phyloP scores from a whole-genome alignment of 768 basidiomycete species.

The Rhodocollybia butyracea region DNA sequence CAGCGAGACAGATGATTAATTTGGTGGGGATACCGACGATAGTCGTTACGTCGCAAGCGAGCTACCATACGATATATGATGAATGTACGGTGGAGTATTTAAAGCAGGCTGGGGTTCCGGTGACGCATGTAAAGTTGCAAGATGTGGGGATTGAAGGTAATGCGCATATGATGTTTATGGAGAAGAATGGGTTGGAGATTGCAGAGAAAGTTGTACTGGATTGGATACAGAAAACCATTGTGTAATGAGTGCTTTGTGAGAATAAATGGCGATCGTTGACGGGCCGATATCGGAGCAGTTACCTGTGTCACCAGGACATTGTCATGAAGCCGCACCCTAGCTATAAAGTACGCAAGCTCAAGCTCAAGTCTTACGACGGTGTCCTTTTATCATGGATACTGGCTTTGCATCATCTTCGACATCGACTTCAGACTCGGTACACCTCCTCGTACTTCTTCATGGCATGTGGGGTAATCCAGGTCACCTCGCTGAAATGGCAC shows the following conservation, averaged over 20 bases:
- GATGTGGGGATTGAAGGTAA: slow-evolving; percentile 32
- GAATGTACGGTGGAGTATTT: slow-evolving; percentile 30
- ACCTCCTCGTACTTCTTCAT: slow-evolving; percentile 51
- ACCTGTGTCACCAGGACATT: neutral
- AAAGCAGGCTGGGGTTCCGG: slow-evolving; percentile 28
- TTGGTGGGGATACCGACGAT: slow-evolving; percentile 32
- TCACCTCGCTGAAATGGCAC: slow-evolving; percentile 58
- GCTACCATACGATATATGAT: slow-evolving; percentile 36
- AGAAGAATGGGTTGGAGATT: slow-evolving; percentile 32
- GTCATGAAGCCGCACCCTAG: too few relatives aligned
- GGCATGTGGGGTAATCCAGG: slow-evolving; percentile 82
- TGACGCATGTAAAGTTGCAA: slow-evolving; percentile 27
- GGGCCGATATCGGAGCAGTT: too few relatives aligned
- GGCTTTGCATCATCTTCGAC: neutral
- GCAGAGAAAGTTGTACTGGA: slow-evolving; percentile 26
- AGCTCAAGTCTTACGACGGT: neutral
- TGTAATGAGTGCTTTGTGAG: too few relatives aligned
- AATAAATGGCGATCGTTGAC: too few relatives aligned
- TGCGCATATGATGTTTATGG: slow-evolving; percentile 40
- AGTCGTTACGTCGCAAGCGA: slow-evolving; percentile 31
- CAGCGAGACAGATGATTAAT: slow-evolving; percentile 27
- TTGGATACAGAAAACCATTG: slow-evolving; percentile 23
- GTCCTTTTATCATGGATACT: too few relatives aligned
- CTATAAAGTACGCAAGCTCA: neutral
- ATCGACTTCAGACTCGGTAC: slow-evolving; percentile 13